Base-by-base conservation (phyloP, 345 rosid species). In the Linum tenue region DNA sequence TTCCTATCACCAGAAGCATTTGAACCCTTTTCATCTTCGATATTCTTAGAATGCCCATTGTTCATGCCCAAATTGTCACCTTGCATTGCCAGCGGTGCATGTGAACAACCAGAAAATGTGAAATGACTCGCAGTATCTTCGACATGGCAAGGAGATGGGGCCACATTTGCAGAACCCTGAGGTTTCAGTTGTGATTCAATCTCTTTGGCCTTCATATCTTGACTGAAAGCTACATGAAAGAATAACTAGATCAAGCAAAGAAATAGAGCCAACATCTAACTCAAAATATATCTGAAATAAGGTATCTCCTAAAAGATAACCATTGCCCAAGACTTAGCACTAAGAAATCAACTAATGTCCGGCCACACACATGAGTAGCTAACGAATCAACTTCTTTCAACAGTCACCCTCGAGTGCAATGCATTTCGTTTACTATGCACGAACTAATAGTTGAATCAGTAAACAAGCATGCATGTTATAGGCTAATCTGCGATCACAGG, bases 191-290 rank as follows among this genome's bases (percentile, higher is more conserved):
- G 65, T 36, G 69, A 77, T 53, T 51, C 68, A 60, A 59, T 67
- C 62, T 64, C 70, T 55, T 62, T 63, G 39, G 70, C 62, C 75
- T 76, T 79, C 73, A 60, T 36, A 61, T 53, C 63, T 64, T 71
- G 75, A 73, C 77, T 70, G 63, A 63, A 51, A 75, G 82, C 95
- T 84, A 80, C 84, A 79, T 55, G 37, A 59, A 69, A 76, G 62
- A 84, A 68, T 55, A 75, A 76, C 76, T 50, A 56, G 72, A 56
- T 69, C 73, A 68, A 75, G 70, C 71, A 43, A 67, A 40, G 64
- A 37, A 67, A 51, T 37, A 76, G 67, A 65, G 16, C 48, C 63
- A 59, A 67, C 66, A 78, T 68, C 66, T 12, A 63, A 64, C 41
- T 40, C 8, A 55, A 58, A 63, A 56, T 16, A 41, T 10, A 48